phyloP scores from a whole-genome alignment of 495 filamentous ascomycete genomes.

The Staphylotrichum longicolle region DNA sequence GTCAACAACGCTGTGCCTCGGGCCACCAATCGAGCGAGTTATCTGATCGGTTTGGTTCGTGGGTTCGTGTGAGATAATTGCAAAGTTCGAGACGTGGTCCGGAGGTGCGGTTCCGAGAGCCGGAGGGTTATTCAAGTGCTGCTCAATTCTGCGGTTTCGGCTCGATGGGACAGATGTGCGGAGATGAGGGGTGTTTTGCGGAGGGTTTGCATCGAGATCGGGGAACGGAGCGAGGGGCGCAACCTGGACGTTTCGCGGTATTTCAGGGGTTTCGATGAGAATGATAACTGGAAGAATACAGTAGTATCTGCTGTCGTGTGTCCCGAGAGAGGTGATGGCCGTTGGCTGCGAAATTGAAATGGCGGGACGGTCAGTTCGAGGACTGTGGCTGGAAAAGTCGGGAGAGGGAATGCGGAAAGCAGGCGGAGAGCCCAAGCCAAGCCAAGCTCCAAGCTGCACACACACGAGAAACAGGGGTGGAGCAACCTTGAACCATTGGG shows the following conservation, averaged over 20 bases:
- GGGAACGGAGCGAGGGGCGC: constrained; percentile 5
- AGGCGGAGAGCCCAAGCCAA: not conserved
- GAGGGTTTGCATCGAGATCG: constrained; percentile 10
- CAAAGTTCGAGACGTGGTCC: constrained; percentile 9
- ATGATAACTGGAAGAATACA: constrained; percentile 34
- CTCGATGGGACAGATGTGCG: constrained; percentile 16
- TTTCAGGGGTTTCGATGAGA: constrained; percentile 4
- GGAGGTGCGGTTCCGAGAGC: constrained; percentile 20
- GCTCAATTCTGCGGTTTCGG: constrained; percentile 22
- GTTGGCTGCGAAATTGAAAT: constrained; percentile 28
- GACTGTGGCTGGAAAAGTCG: constrained; percentile 36
- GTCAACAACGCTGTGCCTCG: constrained; percentile 30
- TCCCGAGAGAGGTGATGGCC: constrained; percentile 16
- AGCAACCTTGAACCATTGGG: constrained; percentile 1
- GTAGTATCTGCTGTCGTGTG: constrained; percentile 27
- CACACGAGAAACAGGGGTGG: not conserved
- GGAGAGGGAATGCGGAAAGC: constrained; percentile 12
- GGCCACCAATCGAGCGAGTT: constrained; percentile 18
- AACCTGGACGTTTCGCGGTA: constrained; percentile 8
- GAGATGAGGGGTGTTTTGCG: constrained; percentile 7
- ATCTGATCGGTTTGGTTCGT: not conserved
- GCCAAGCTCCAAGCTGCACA: constrained; percentile 2
- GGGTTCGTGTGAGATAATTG: not conserved
- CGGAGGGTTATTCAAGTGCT: constrained; percentile 14
- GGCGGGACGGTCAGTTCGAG: constrained; percentile 25